Evolutionary conservation across 2,329 filamentous ascomycete genomes (phyloP), one percentile per base, ranked within the genome.

Genomic region (Phoma sp.): DNA sequence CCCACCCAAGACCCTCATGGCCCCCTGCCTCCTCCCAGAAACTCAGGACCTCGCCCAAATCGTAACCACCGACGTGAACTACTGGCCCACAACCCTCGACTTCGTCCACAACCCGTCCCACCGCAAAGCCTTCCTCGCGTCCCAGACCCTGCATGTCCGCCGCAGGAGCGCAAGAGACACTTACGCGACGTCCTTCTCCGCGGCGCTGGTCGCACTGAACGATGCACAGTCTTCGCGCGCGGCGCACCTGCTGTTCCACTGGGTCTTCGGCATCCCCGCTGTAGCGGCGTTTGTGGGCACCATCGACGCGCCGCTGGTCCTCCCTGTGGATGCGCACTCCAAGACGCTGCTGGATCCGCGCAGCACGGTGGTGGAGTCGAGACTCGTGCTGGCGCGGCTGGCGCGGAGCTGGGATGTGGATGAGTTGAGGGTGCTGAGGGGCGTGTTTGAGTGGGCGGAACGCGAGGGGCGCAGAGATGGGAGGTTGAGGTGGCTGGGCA

Each of bases 21-120:
- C 84, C 1, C 86, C 86, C 0, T 86, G 83, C 59, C 77, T 88
- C 1, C 76, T 88, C 0, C 82, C 89, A 0, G 87, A 89, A 9
- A 77, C 92, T 0, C 79, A 83, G 39, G 83, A 85, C 37, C 85
- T 93, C 45, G 71, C 78, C 1, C 80, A 78, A 23, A 78, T 93
- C 14, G 86, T 85, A 1, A 86, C 86, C 2, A 81, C 81, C 4
- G 82, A 86, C 1, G 82, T 86, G 3, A 80, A 86, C 4, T 93
- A 91, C 77, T 97, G 93, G 93, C 88, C 90, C 37, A 82, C 96
- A 2, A 86, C 86, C 5, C 80, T 96, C 4, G 87, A 95, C 68
- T 91, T 97, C 59, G 78, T 78, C 3, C 78, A 80, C 44, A 86
- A 89, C 52, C 79, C 86, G 0, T 74, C 79, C 0, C 83, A 95